Evolutionary conservation across 192 early-diverging fungal genomes (phyloP), one percentile per base, ranked within the genome.

Genomic region (Coemansia furcata): DNA sequence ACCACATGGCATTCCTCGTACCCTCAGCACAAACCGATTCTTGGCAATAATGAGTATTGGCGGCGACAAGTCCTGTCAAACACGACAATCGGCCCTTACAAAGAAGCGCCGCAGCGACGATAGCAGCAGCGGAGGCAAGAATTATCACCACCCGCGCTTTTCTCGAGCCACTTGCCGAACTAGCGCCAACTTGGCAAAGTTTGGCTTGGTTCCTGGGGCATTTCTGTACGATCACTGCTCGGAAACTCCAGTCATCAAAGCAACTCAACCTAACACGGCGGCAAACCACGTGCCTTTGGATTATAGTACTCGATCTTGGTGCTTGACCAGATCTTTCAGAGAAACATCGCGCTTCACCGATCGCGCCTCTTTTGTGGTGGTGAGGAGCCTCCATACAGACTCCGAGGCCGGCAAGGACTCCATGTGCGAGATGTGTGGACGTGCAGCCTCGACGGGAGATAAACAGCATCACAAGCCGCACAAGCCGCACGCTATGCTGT

Each of bases 161-260:
- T 52, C 65, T 26, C 40, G 39, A 19, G 36, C 63, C 3, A 8
- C 38, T 50, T 23, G 47, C 30, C 57, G 63, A 19, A 63, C 39
- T 23, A 37, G 74, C 49, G 32, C 63, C 8, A 30, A 26, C 23
- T 17, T 67, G 6, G 74, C 65, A 63, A 76, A 54, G 62, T 66
- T 70, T 52, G 67, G 74, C 9, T 59, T 69, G 43, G 38, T 76
- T 32, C 65, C 74, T 29, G 68, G 62, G 2, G 65, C 50, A 12
- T 49, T 76, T 19, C 19, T 76, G 15, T 74, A 65, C 44, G 65
- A 47, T 15, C 68, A 70, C 1, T 29, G 60, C 33, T 68, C 67
- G 2, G 67, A 74, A 3, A 37, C n/a, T 3, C n/a, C 66, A 17
- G 44, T 19, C 44, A n/a, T 43, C 59, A 21, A 37, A 40, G 23